A percentile compares a stretch with the other conserved stretches of the same genome.
Evolutionary conservation across 257 asterid species (phyloP).

Genomic region (Petrea volubilis): DNA sequence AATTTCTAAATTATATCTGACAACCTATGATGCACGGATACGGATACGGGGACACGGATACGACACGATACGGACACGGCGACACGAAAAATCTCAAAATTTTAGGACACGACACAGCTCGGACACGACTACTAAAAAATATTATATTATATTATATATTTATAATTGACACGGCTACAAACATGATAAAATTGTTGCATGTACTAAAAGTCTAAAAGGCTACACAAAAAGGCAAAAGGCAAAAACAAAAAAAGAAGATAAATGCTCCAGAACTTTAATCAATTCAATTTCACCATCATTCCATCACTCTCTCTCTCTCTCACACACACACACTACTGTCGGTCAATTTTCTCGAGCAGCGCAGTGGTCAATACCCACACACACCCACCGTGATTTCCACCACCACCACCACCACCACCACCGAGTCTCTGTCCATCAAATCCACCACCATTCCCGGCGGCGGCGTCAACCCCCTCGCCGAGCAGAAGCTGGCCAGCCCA

Average conservation of each 20-base stretch:
- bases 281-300: background rate
- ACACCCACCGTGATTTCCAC: too few species aligned
- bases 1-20: too few species aligned
- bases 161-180: too few species aligned
- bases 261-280: background rate
- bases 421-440: constrained; percentile 8
- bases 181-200: too few species aligned
- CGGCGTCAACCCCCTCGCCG: background rate
- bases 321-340: background rate
- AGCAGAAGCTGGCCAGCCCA: constrained; percentile 32
- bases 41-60: too few species aligned
- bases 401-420: background rate
- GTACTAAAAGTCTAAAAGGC: too few species aligned
- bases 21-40: too few species aligned
- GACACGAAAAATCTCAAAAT: too few species aligned
- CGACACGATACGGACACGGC: too few species aligned
- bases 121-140: too few species aligned
- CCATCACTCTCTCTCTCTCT: background rate
- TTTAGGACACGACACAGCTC: too few species aligned
- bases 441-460: background rate
- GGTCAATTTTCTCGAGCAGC: constrained; percentile 13
- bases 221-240: background rate
- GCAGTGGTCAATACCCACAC: constrained; percentile 17
- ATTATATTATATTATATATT: too few species aligned
- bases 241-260: background rate